Percentiles rank a stretch among this genome's conserved stretches.
Evolutionary conservation across 305 asterid species (phyloP).

Genomic region (Rubia balearica): DNA sequence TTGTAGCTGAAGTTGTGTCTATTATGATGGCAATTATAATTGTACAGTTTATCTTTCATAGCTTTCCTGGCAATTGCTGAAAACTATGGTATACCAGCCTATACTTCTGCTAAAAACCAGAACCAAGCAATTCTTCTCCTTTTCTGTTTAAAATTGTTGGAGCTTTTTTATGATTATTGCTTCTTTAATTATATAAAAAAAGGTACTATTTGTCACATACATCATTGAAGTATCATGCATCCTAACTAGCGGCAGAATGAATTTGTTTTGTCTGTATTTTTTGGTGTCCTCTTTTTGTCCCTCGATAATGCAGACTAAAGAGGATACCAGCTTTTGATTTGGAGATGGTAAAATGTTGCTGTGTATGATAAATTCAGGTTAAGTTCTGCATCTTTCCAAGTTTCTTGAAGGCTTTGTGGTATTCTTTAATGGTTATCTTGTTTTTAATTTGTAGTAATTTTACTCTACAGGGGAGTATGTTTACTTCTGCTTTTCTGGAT

Average conservation of each 20-base stretch:
- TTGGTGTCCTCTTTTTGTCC: neutral
- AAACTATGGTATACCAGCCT: neutral
- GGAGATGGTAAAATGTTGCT: neutral
- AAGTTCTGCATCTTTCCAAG: neutral
- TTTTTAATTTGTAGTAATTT: neutral
- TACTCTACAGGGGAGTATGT: neutral
- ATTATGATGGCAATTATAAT: neutral
- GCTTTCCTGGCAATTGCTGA: neutral
- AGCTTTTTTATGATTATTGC: neutral
- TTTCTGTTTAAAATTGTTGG: neutral
- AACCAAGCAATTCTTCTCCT: neutral
- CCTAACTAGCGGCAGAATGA: neutral
- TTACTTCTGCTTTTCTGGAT: neutral
- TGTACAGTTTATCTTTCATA: too few species aligned
- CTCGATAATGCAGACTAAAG: neutral
- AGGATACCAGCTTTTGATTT: constrained; percentile 1
- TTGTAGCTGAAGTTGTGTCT: neutral
- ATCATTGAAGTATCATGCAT: neutral
- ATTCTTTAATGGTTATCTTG: neutral
- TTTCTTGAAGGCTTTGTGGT: neutral
- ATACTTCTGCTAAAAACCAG: neutral
- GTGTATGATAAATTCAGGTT: neutral
- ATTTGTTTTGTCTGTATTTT: neutral
- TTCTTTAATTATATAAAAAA: neutral
- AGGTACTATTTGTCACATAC: neutral